phyloP scores from a whole-genome alignment of 805 yeast genomes.

The Suhomyces faveliae region DNA sequence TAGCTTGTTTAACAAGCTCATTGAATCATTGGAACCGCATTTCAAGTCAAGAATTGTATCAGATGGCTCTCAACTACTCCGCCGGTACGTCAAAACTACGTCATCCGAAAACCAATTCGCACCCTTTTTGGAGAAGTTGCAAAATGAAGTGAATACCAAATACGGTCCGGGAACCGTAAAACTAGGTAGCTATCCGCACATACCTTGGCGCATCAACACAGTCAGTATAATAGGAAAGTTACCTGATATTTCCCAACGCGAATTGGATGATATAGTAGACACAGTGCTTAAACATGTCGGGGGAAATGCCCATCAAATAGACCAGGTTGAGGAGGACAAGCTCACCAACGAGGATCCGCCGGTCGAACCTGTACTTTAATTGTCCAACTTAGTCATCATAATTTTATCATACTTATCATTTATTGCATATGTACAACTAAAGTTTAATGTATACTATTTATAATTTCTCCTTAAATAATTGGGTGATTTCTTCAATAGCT shows the following conservation, averaged over 20 bases:
- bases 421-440: neutral
- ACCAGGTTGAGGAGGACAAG: conserved; percentile 55
- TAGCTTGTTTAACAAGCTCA: conserved; percentile 57
- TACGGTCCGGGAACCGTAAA: conserved; percentile 46
- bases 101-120: conserved; percentile 69
- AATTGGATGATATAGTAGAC: conserved; percentile 45
- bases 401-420: neutral
- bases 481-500: conserved; percentile 72
- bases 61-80: conserved; percentile 16
- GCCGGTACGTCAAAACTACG: conserved; percentile 62
- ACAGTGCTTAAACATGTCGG: conserved; percentile 46
- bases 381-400: neutral
- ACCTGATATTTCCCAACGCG: conserved; percentile 23
- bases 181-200: conserved; percentile 85
- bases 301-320: conserved; percentile 55
- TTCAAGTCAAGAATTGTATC: conserved; percentile 26
- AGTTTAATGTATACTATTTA: conserved; percentile 11
- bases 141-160: conserved; percentile 29
- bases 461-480: conserved; percentile 60
- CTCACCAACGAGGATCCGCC: conserved; percentile 25
- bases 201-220: conserved; percentile 59
- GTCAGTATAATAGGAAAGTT: conserved; percentile 69
- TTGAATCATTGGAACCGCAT: conserved; percentile 43
- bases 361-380: neutral
- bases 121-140: conserved; percentile 54